phyloP scores from a whole-genome alignment of 441 rosid genomes.

The Corymbia calophylla region DNA sequence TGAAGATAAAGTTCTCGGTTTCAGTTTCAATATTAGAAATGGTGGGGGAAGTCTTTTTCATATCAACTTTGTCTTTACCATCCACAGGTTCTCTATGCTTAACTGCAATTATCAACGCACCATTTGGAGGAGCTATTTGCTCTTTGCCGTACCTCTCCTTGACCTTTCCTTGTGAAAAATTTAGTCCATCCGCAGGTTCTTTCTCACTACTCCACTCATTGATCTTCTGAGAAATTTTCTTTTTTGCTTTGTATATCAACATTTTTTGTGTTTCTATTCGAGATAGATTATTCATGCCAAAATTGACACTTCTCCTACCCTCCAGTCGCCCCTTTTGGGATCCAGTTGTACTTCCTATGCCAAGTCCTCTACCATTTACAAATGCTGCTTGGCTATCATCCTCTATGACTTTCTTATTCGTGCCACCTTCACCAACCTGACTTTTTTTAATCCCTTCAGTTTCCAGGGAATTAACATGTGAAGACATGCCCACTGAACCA shows the following conservation, averaged over 20 bases:
- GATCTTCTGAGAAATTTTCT: neutral
- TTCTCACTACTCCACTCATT: neutral
- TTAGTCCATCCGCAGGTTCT: neutral
- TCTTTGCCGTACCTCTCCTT: neutral
- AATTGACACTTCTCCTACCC: neutral
- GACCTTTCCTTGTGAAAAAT: neutral
- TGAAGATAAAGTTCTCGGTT: neutral
- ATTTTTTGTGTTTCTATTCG: neutral
- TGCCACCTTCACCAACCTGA: conserved; percentile 3
- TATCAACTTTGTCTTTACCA: neutral
- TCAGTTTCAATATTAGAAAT: neutral
- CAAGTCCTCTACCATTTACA: neutral
- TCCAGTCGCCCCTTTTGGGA: neutral
- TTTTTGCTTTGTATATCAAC: neutral
- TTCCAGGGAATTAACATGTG: neutral
- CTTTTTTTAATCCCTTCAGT: neutral
- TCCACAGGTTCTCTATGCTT: neutral
- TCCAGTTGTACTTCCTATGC: neutral
- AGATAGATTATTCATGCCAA: neutral
- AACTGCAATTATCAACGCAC: neutral
- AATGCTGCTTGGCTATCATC: neutral
- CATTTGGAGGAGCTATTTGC: neutral
- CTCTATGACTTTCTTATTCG: neutral
- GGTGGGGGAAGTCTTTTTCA: neutral
- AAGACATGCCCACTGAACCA: neutral